Conservation (phyloP, 2,329 filamentous ascomycete genomes). For the Colletotrichum lindemuthianum region DNA sequence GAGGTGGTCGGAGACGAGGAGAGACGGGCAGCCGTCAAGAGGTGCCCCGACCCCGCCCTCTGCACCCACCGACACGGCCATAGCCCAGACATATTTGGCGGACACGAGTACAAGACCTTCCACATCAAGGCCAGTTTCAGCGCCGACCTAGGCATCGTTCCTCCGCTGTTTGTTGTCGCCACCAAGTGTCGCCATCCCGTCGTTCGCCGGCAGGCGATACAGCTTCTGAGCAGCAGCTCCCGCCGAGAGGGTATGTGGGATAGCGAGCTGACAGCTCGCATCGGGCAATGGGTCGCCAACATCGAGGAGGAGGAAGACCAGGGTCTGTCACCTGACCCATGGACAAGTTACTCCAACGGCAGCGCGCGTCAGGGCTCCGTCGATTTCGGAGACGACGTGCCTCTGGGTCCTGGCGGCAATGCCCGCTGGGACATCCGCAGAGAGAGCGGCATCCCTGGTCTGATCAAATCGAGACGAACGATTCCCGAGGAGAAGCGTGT, state of each 20-base stretch:
- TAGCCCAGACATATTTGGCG: conserved; percentile 49
- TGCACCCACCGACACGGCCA: conserved; percentile 55
- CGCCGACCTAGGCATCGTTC: conserved; percentile 71
- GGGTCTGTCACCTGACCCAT: conserved; percentile 40
- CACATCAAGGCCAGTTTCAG: conserved; percentile 72
- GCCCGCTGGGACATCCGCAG: conserved; percentile 50
- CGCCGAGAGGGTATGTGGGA: conserved; percentile 78
- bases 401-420: conserved; percentile 55
- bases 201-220: conserved; percentile 68
- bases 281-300: conserved; percentile 64
- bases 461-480: conserved; percentile 38
- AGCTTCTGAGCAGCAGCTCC: conserved; percentile 67
- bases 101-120: conserved; percentile 54
- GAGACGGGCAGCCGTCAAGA: conserved; percentile 56
- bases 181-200: conserved; percentile 70
- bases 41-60: conserved; percentile 54
- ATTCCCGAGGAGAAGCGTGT: conserved; percentile 65
- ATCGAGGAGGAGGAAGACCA: conserved; percentile 61
- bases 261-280: conserved; percentile 65
- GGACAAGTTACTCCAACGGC: conserved; percentile 38
- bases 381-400: conserved; percentile 45
- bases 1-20: conserved; percentile 71
- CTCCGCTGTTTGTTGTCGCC: conserved; percentile 72
- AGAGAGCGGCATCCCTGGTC: conserved; percentile 39
- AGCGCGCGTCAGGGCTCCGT: conserved; percentile 42